phyloP scores from a whole-genome alignment of 148 eudicot genomes.

The Vaccinium darrowii region DNA sequence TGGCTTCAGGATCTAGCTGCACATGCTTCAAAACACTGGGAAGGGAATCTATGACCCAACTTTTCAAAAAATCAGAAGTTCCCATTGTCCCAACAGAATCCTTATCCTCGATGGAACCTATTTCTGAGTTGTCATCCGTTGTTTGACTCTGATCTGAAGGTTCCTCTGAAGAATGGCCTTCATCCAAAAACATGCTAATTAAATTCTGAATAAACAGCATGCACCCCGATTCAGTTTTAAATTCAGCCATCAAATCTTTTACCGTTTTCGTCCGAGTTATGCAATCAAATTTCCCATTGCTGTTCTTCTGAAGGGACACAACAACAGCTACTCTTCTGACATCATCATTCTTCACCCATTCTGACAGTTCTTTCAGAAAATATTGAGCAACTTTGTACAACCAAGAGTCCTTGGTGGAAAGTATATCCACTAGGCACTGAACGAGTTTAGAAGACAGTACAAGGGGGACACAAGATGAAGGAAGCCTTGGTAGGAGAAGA shows the following conservation, averaged over 20 bases:
- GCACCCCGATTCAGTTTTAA: conserved; percentile 81
- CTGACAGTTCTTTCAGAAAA: conserved; percentile 65
- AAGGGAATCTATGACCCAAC: conserved; percentile 86
- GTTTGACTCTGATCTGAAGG: conserved; percentile 91
- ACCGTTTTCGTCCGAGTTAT: conserved; percentile 70
- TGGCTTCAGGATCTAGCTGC: conserved; percentile 69
- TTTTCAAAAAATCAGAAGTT: conserved; percentile 65
- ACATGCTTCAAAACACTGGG: conserved; percentile 62
- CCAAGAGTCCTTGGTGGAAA: conserved; percentile 79
- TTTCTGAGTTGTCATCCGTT: conserved; percentile 86
- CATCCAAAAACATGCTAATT: conserved; percentile 80
- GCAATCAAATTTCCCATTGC: conserved; percentile 82
- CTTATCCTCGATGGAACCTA: conserved; percentile 65
- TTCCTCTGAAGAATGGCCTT: conserved; percentile 66
- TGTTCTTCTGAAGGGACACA: conserved; percentile 84
- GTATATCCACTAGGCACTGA: conserved; percentile 82
- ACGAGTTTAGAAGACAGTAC: conserved; percentile 76
- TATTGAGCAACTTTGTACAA: conserved; percentile 73
- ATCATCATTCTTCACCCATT: conserved; percentile 77
- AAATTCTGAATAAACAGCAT: conserved; percentile 69
- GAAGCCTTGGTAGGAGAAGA: conserved; percentile 86
- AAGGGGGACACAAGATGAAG: conserved; percentile 60
- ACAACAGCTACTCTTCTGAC: conserved; percentile 65
- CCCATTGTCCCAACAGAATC: conserved; percentile 49
- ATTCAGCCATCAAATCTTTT: conserved; percentile 70